Evolutionary conservation across 305 asterid genomes (phyloP), one percentile per base, ranked within the genome.

Genomic region (Petunia hybrid): DNA sequence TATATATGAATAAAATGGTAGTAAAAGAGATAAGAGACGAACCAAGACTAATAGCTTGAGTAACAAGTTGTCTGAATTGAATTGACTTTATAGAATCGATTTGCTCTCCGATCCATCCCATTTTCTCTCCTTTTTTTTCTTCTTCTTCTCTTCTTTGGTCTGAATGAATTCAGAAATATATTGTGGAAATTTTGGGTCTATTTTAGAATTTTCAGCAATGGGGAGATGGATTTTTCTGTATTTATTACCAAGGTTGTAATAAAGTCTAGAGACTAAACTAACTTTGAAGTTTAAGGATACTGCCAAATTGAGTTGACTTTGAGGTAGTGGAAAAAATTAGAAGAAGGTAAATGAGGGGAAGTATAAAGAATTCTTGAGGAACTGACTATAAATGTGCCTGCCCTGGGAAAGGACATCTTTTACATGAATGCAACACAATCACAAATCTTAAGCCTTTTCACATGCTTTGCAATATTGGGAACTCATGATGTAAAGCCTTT

Each of bases 61-160:
- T 91, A 78, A 94, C 85, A 62, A 89, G 86, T 89, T 94, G 99
- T 83, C 99, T 87, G 85, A 91, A 85, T 78, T 94, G 92, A 73
- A 94, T 70, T 41, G 99, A 94, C 87, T 91, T 95, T 82, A 95
- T 61, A 1, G 99, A 94, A 81, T 94, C 98, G 86, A 95, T 90
- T 85, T 95, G 99, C 80, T 95, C 98, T 60, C 95, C 91, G 84
- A 95, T 90, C 99, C 98, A 94, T 55, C 93, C 99, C 99, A 95
- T 95, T 43, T 84, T 66, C 38, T 22, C 74, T 76, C 48, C 51
- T 43, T 38, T 9, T 22, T 13, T 83, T 80, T 73, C 38, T 2
- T 68, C n/a, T n/a, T n/a, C n/a, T n/a, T n/a, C n/a, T n/a, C n/a
- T 22, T 22, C 22, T 22, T 22, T 22, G 22, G 22, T 22, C 22